Evolutionary conservation across 73 alveolate genomes (phyloP), one percentile per base, ranked within the genome.

Genomic region (Breviolum minutum): DNA sequence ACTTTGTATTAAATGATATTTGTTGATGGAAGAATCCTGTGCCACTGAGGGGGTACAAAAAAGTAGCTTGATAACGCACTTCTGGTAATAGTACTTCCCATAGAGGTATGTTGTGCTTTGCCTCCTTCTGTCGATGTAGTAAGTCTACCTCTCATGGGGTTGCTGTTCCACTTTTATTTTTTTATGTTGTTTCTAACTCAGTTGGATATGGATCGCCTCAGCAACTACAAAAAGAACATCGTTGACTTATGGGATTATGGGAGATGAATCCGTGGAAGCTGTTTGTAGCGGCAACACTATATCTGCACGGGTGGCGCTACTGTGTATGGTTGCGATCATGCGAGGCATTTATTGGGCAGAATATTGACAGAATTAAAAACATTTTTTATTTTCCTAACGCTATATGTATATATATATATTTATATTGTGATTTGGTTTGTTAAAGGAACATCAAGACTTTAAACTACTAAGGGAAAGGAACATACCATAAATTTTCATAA

Each of bases 281-380:
- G 74, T 66, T 11, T 11, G 24, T 66, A 13, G 24, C 17, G 74
- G 74, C 74, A 66, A 66, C 17, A 66, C 17, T 66, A 66, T 66
- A 13, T 11, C 74, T 13, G 74, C 74, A 13, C 74, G 74, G 74
- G 74, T 66, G 74, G 74, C 74, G 74, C 74, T 66, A 13, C 17
- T 66, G n/a, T 80, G 88, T 19, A 80, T 80, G 88, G 69, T 80
- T 8, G 88, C 88, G 68, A 68, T 80, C 69, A 24, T 80, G 6
- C 68, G 88, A 16, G 68, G 68, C 70, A 12, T 30, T 29, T 80
- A 16, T 17, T 80, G 88, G 88, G 88, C 68, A 68, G 7, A 22
- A 27, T 27, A 27, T 76, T 61, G 86, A 6, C 29, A 27, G 19
- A 76, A 16, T 76, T 27, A 30, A 70, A 70, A 11, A 9, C 8